Base-by-base conservation (phyloP, 176 grass and related monocot species). In the Bothriochloa decipiens region DNA sequence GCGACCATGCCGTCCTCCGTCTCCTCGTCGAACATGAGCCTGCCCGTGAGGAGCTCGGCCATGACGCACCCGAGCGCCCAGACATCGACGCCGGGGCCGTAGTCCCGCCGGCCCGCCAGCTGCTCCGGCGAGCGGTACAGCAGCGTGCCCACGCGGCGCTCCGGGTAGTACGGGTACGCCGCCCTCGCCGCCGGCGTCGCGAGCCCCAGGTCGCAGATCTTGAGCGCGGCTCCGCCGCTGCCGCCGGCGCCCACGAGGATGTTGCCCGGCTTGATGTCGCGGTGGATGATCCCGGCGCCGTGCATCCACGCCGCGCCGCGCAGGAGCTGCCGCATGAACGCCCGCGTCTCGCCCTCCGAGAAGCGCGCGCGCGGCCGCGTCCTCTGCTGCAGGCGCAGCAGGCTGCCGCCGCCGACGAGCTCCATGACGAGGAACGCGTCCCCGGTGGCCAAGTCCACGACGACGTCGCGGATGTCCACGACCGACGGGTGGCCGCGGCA, bases 221-320 rank as follows among this genome's bases (percentile, higher is more conserved):
- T 89, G 28, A 88, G 72, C 7, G 6, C 53, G 33, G 4, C 33
- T 1, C 33, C 33, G 35, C 35, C 35, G 35, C 35, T 5, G 5
- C 35, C 35, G 35, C 5, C 11, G n/a, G 67, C 2, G 75, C 1
- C 12, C 7, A 78, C 36, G 75, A 92, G 80, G 47, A 92, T 89
- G 69, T 92, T 92, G 8, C 83, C 83, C 1, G 86, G 49, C 76
- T 92, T 92, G 71, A 92, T 92, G 74, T 92, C 90, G 14, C 90
- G 90, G 77, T 92, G 90, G 85, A 92, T 89, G 41, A 92, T 92
- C 5, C 85, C 61, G 55, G 50, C 65, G 81, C 64, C 41, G 75
- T 88, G 86, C 28, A 83, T 75, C 72, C 72, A 26, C 28, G 4
- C 46, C 27, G 46, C 72, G 27, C 72, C 72, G 46, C 72, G 72